A percentile compares a stretch with the other conserved stretches of the same genome.
Evolutionary conservation across 495 filamentous ascomycete species (phyloP).

Genomic region (Evernia prunastri): DNA sequence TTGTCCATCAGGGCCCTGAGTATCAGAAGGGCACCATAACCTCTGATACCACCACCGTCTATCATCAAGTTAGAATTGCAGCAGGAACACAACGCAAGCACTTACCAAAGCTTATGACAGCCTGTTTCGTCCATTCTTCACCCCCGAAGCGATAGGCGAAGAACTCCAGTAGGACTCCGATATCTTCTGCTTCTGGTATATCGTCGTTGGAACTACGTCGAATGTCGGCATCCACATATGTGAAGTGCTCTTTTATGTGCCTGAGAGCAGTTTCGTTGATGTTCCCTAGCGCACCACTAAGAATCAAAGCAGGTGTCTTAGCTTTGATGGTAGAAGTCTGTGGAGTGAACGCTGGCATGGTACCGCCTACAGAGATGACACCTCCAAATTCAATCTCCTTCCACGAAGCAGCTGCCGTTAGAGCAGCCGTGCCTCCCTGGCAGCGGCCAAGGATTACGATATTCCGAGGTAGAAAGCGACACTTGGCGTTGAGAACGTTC

Average conservation of each 20-base stretch:
- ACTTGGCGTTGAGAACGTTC: not conserved
- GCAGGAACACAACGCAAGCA: not conserved
- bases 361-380: not conserved
- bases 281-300: not conserved
- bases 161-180: conserved; percentile 1
- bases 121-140: conserved; percentile 12
- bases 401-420: not conserved
- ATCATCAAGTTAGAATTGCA: not conserved
- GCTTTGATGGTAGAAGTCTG: not conserved
- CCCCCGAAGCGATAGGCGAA: conserved; percentile 8
- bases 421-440: not conserved
- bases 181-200: not conserved
- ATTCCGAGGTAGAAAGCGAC: not conserved
- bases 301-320: not conserved
- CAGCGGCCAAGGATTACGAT: not conserved
- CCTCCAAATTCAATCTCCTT: not conserved
- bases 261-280: not conserved
- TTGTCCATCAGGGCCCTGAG: conserved; percentile 26
- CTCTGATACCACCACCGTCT: conserved; percentile 32
- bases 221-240: not conserved
- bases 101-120: conserved; percentile 16
- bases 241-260: not conserved
- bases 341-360: not conserved
- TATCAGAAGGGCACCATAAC: conserved; percentile 29
- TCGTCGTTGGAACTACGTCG: not conserved